Evolutionary conservation across 2,329 filamentous ascomycete genomes (phyloP).

Genomic region (Cyclaneusma minus): DNA sequence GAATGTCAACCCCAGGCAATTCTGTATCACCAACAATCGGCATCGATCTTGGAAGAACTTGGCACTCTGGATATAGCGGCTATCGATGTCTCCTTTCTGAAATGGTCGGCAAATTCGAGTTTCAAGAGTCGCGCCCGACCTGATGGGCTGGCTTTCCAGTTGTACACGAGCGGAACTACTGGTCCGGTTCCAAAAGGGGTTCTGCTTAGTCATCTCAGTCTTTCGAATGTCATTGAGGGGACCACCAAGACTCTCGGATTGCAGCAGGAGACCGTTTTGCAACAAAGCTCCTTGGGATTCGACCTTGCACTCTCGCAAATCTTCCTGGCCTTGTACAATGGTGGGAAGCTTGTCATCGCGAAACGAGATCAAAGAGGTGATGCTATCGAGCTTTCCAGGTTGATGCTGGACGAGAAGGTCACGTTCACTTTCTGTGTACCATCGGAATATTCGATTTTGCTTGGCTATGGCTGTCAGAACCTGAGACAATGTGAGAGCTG

Average conservation of each 20-base stretch:
- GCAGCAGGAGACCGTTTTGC: conserved; percentile 13
- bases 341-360: conserved; percentile 8
- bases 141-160: conserved; percentile 16
- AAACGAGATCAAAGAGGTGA: conserved; percentile 5
- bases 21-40: conserved; percentile 17
- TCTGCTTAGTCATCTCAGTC: conserved; percentile 13
- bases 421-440: conserved; percentile 10
- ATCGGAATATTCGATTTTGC: conserved; percentile 9
- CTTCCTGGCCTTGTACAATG: conserved; percentile 6
- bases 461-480: conserved; percentile 3
- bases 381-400: conserved; percentile 7
- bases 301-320: conserved; percentile 10
- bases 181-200: conserved; percentile 27
- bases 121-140: conserved; percentile 9
- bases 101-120: conserved; percentile 3
- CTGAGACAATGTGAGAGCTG: too few species aligned
- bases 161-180: conserved; percentile 11
- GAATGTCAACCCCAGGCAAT: conserved; percentile 17
- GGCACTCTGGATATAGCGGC: too few species aligned
- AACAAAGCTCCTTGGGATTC: conserved; percentile 10
- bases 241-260: conserved; percentile 4
- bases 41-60: too few species aligned
- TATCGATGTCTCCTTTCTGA: conserved; percentile 3
- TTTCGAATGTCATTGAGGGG: conserved; percentile 12
- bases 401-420: conserved; percentile 8